phyloP scores from a whole-genome alignment of 768 basidiomycete genomes.

The Leccinum barrowsii region DNA sequence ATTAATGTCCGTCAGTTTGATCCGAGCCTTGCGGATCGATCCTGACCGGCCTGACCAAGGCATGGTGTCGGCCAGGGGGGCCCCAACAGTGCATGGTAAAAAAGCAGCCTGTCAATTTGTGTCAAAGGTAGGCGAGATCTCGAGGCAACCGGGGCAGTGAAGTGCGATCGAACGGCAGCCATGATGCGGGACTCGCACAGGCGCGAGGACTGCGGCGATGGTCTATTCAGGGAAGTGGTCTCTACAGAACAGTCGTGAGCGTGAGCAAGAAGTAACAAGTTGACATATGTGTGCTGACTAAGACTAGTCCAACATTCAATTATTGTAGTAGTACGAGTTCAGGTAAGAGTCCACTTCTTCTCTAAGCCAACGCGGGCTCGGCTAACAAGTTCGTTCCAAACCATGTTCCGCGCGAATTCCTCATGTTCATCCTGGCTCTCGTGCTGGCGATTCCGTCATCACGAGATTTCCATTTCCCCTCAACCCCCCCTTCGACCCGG shows the following conservation, averaged over 20 bases:
- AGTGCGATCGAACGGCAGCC: neutral
- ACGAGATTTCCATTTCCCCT: constrained; percentile 3
- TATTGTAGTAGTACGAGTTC: too few relatives aligned
- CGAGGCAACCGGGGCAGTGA: neutral
- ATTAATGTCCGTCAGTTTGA: constrained; percentile 3
- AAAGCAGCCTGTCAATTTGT: neutral
- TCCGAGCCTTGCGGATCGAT: neutral
- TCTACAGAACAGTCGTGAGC: neutral
- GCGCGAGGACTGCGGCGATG: constrained; percentile 8
- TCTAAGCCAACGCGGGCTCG: constrained; percentile 5
- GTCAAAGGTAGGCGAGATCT: neutral
- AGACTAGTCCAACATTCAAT: neutral
- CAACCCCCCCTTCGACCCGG: constrained; percentile 8
- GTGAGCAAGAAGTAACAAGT: neutral
- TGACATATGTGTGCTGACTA: neutral
- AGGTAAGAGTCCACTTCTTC: constrained; percentile 6
- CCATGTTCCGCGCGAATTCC: constrained; percentile 19
- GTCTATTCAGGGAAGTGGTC: neutral
- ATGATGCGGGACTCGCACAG: neutral
- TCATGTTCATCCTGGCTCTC: constrained; percentile 16
- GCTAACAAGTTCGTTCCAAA: constrained; percentile 10
- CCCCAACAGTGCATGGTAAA: constrained; percentile 4
- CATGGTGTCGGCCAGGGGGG: neutral
- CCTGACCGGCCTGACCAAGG: neutral
- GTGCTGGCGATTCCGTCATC: constrained; percentile 20